Evolutionary conservation across 2,329 filamentous ascomycete species (phyloP).

Genomic region (Diaporthe velutina): DNA sequence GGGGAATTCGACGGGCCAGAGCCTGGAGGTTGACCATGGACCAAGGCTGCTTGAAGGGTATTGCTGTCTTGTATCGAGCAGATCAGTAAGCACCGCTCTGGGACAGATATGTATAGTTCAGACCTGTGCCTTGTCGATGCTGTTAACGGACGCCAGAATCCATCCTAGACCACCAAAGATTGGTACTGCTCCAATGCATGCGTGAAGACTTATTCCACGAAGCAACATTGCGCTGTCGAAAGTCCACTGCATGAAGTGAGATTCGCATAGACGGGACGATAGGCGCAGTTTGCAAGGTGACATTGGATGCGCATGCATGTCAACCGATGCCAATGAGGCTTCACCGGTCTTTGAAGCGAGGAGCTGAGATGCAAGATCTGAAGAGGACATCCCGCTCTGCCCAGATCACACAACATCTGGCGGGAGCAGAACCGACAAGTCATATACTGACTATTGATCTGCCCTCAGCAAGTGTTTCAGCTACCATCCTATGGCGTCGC

Average conservation of each 20-base stretch:
- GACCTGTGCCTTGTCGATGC: not conserved
- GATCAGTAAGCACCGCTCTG: not conserved
- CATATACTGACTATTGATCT: not conserved
- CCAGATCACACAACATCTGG: not conserved
- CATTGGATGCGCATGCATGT: not conserved
- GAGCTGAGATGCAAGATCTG: conserved; percentile 19
- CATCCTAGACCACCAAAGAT: not conserved
- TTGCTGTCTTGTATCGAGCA: not conserved
- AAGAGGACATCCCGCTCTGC: not conserved
- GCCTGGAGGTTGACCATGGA: not conserved
- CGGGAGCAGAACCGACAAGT: not conserved
- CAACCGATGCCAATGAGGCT: not conserved
- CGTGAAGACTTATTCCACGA: not conserved
- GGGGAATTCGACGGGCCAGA: not conserved
- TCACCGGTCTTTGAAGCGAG: conserved; percentile 14
- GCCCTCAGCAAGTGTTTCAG: not conserved
- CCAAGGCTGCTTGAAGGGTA: not conserved
- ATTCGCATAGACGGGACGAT: not conserved
- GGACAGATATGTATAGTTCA: not conserved
- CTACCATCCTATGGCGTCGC: not conserved
- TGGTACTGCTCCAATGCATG: not conserved
- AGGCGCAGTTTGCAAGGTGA: not conserved
- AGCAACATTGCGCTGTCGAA: not conserved
- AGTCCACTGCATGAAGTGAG: not conserved
- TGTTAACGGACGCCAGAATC: not conserved